phyloP scores from a whole-genome alignment of 2,329 filamentous ascomycete species.

The Cephalotrichum gorgonifer region DNA sequence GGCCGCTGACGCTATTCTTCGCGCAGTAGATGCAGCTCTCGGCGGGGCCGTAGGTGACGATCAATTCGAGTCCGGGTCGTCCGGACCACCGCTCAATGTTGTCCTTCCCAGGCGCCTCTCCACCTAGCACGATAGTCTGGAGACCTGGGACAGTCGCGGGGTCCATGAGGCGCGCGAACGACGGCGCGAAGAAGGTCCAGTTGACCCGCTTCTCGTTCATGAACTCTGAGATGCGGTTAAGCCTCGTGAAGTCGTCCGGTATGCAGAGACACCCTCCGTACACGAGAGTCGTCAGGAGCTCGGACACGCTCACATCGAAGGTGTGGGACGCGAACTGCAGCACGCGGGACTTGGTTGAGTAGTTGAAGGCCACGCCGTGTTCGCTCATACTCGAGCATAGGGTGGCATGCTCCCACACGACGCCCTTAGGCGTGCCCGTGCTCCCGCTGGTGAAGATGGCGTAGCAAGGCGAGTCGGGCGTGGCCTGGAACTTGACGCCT shows the following conservation, averaged over 20 bases:
- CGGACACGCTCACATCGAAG: conserved; percentile 44
- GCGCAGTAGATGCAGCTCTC: conserved; percentile 44
- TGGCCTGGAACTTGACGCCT: conserved; percentile 11
- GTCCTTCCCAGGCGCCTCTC: conserved; percentile 36
- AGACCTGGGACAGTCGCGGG: conserved; percentile 6
- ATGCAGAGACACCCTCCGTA: conserved; percentile 28
- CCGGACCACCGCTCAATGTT: conserved; percentile 35
- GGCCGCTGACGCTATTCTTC: conserved; percentile 23
- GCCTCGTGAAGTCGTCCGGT: conserved; percentile 8
- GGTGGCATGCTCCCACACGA: conserved; percentile 38
- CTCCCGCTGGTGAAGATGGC: conserved; percentile 58
- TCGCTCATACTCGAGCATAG: conserved; percentile 33
- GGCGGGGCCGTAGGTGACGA: conserved; percentile 43
- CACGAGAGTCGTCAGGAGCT: conserved; percentile 42
- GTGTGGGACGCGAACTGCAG: conserved; percentile 42
- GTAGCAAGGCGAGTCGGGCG: conserved; percentile 31
- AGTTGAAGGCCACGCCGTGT: conserved; percentile 29
- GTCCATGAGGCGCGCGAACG: conserved; percentile 7
- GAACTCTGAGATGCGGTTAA: conserved; percentile 10
- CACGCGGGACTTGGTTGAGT: conserved; percentile 27
- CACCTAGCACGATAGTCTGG: conserved; percentile 36
- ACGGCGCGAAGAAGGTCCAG: conserved; percentile 8
- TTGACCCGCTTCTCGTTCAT: conserved; percentile 8
- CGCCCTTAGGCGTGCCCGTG: conserved; percentile 54
- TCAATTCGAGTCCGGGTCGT: conserved; percentile 32